phyloP scores from a whole-genome alignment of 257 asterid genomes.

The Cynanchum wilfordii region DNA sequence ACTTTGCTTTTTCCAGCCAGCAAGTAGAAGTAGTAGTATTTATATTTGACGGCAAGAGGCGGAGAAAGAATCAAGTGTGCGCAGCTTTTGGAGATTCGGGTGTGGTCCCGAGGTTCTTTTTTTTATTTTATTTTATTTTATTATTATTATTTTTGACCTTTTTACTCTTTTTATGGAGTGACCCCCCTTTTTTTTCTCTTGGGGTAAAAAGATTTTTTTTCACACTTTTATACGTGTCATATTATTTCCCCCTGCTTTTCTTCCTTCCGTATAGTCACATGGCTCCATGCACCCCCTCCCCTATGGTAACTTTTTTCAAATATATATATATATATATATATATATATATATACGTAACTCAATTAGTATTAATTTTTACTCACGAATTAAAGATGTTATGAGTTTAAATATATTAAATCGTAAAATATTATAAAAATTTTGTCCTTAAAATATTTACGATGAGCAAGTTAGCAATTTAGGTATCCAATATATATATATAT shows the following conservation, averaged over 20 bases:
- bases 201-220: not conserved
- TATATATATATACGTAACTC: no score
- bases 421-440: no score
- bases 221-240: not conserved
- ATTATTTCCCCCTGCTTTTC: not conserved
- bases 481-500: no score
- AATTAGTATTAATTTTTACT: no score
- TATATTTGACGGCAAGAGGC: slow-evolving; percentile 31
- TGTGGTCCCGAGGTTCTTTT: slow-evolving; percentile 39
- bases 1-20: no score
- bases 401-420: no score
- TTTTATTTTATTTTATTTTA: no score
- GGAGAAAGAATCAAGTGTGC: slow-evolving; percentile 35
- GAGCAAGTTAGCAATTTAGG: no score
- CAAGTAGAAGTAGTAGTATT: not conserved
- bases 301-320: not conserved
- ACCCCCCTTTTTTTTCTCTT: not conserved
- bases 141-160: slow-evolving; percentile 6
- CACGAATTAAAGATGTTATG: no score
- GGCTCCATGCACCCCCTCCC: not conserved
- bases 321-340: no score
- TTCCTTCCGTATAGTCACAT: not conserved
- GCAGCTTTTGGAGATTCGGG: slow-evolving; percentile 51
- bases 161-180: slow-evolving; percentile 23
- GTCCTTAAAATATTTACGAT: no score